phyloP scores from a whole-genome alignment of 148 eudicot genomes.

The Gaultheria prostrata region DNA sequence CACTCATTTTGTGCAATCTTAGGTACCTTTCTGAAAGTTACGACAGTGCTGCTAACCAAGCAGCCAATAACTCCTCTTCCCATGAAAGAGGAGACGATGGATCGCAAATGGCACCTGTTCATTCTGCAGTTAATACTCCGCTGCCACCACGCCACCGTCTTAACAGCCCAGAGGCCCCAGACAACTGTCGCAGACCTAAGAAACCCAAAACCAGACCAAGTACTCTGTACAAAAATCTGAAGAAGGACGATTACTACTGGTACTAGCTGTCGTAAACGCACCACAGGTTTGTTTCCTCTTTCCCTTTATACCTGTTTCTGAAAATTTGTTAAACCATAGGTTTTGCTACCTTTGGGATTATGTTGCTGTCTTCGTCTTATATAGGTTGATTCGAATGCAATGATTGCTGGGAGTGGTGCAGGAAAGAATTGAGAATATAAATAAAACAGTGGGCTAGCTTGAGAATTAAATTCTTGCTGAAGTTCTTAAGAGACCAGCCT shows the following conservation, averaged over 20 bases:
- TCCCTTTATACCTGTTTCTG: not conserved
- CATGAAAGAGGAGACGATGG: not conserved
- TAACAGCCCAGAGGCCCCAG: no score
- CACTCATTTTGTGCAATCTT: not conserved
- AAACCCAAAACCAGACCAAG: not conserved
- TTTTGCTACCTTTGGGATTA: no score
- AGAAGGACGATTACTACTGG: not conserved
- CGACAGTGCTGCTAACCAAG: not conserved
- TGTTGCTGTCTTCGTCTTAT: no score
- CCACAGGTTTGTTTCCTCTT: not conserved
- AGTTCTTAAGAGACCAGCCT: no score
- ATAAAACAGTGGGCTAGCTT: no score
- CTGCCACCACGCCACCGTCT: not conserved
- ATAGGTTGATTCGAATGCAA: no score
- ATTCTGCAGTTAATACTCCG: not conserved
- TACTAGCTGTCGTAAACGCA: not conserved
- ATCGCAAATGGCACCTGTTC: not conserved
- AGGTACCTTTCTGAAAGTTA: not conserved
- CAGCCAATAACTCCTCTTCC: not conserved
- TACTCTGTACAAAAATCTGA: not conserved
- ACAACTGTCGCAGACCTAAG: not conserved
- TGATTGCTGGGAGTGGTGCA: no score
- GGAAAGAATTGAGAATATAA: no score
- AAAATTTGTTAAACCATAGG: not conserved
- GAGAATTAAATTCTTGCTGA: no score